phyloP scores from a whole-genome alignment of 2,329 filamentous ascomycete genomes.

The Graphiopsis chlorocephala region DNA sequence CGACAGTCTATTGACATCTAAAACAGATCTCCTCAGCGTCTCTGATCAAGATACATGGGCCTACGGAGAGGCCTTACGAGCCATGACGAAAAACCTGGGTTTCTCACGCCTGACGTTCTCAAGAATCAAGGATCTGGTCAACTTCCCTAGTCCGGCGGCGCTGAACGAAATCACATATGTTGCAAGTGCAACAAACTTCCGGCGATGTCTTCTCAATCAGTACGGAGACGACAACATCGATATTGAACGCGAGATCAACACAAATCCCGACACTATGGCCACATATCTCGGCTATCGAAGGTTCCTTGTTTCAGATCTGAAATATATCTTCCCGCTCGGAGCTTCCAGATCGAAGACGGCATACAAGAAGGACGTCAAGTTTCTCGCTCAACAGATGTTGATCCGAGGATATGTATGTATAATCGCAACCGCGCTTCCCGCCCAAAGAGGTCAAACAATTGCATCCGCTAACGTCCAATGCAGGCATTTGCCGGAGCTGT shows the following conservation, averaged over 20 bases:
- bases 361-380: conserved; percentile 19
- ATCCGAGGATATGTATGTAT: conserved; percentile 21
- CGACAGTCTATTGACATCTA: background rate
- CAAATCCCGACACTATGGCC: background rate
- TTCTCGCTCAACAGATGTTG: conserved; percentile 21
- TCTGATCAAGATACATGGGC: background rate
- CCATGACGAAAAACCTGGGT: background rate
- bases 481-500: background rate
- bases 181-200: conserved; percentile 22
- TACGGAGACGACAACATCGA: conserved; percentile 9
- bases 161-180: conserved; percentile 21
- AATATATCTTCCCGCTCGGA: conserved; percentile 19
- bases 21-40: background rate
- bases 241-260: background rate
- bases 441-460: background rate
- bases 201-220: conserved; percentile 17
- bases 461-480: background rate
- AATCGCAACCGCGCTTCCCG: background rate
- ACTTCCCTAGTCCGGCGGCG: conserved; percentile 17
- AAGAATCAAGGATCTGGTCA: conserved; percentile 18
- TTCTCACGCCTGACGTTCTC: conserved; percentile 6
- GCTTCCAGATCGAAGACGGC: conserved; percentile 14
- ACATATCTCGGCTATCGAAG: background rate
- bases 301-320: conserved; percentile 16
- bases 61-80: background rate